A percentile compares a stretch with the other conserved stretches of the same genome.
Evolutionary conservation across 805 yeast genomes (phyloP).

Genomic region (Brettanomyces naardenensis): DNA sequence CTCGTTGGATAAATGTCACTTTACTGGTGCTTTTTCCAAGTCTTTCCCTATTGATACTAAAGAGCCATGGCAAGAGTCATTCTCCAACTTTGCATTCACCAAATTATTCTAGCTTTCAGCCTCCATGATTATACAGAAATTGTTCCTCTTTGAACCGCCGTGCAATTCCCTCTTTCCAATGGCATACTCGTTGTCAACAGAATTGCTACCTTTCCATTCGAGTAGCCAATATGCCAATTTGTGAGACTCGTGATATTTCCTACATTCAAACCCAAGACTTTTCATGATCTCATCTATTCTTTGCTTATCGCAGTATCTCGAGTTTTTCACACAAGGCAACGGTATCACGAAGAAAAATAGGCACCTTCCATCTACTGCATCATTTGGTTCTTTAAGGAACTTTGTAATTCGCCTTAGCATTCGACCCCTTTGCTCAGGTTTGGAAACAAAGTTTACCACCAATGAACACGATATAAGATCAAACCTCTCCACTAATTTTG

Average conservation of each 20-base stretch:
- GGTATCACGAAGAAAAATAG: slow-evolving; percentile 77
- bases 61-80: neutral
- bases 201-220: slow-evolving; percentile 33
- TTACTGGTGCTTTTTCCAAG: slow-evolving; percentile 4
- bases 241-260: slow-evolving; percentile 47
- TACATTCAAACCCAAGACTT: slow-evolving; percentile 49
- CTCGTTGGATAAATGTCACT: slow-evolving; percentile 11
- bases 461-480: slow-evolving; percentile 73
- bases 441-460: slow-evolving; percentile 84
- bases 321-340: slow-evolving; percentile 75
- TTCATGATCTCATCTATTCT: slow-evolving; percentile 32
- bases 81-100: neutral
- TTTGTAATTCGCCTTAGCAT: slow-evolving; percentile 58
- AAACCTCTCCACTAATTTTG: slow-evolving; percentile 36
- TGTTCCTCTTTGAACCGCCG: slow-evolving; percentile 56
- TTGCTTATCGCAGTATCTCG: slow-evolving; percentile 53
- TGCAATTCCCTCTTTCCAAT: slow-evolving; percentile 41
- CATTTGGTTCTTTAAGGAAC: slow-evolving; percentile 39
- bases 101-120: slow-evolving; percentile 1
- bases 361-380: slow-evolving; percentile 17
- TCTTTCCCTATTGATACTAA: neutral
- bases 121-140: slow-evolving; percentile 47
- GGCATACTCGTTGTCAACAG: slow-evolving; percentile 7
- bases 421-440: slow-evolving; percentile 59
- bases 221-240: slow-evolving; percentile 72